Evolutionary conservation across 306 rosid genomes (phyloP), one percentile per base, ranked within the genome.

Genomic region (Dryas octopetala): DNA sequence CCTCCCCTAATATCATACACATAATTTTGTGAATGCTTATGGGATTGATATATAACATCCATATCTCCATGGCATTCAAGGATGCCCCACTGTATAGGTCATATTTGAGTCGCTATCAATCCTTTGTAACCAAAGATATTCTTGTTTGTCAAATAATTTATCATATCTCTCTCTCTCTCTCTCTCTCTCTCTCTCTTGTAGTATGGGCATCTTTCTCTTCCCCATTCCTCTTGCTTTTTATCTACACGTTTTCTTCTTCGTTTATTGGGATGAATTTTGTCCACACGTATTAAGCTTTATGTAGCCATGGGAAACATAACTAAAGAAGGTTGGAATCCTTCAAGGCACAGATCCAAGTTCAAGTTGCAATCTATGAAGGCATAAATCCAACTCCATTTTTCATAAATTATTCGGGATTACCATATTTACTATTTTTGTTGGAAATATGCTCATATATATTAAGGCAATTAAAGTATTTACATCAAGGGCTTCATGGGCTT

Each of bases 51-150:
- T n/a, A n/a, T n/a, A 23, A 23, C 23, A 23, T 55, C 23, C 19
- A 55, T 7, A 55, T 6, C 26, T 4, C 60, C 60, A 55, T 55
- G 28, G 60, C 26, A 54, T 54, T 54, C 9, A 4, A 17, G 19
- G 23, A n/a, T 54, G 60, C 60, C n/a, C n/a, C 41, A 28, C 28
- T 28, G 65, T 28, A 26, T 6, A 61, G 32, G 45, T 61, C 66
- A 32, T 61, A 8, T 32, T 65, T 44, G 15, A 23, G 70, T 65
- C 70, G 52, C 53, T 65, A 45, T 45, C 70, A 65, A 9, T 44
- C 50, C 28, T 65, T 65, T 65, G 70, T 65, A 16, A 26, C 12
- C 2, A n/a, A 65, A 65, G 26, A 1, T 44, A 5, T 9, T 65
- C 44, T 28, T 60, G n/a, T 5, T 60, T 60, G 41, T 5, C 16